Evolutionary conservation across 2,329 filamentous ascomycete species (phyloP).

Genomic region (Sarocladium strictum): DNA sequence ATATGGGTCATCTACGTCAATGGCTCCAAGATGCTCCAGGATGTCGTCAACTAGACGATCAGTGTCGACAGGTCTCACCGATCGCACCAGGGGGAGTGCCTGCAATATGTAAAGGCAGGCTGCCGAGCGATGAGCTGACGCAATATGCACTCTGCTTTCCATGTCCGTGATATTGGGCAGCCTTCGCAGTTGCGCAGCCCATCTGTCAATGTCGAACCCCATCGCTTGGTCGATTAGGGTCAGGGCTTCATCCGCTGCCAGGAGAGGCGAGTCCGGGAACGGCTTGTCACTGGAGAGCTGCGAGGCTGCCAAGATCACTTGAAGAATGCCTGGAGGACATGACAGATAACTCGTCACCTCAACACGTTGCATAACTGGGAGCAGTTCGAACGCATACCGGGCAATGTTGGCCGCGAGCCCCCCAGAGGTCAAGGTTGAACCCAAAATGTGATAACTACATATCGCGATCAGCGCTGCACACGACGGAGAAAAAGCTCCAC

Average conservation of each 20-base stretch:
- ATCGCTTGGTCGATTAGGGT: constrained; percentile 35
- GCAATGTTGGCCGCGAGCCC: constrained; percentile 32
- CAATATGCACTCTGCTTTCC: constrained; percentile 37
- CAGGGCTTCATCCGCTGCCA: constrained; percentile 30
- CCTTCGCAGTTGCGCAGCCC: constrained; percentile 34
- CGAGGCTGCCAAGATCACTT: constrained; percentile 38
- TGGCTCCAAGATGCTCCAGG: constrained; percentile 41
- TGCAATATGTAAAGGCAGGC: constrained; percentile 42
- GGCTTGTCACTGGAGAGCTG: constrained; percentile 31
- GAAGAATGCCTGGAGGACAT: constrained; percentile 36
- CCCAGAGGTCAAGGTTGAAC: constrained; percentile 30
- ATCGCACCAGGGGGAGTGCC: constrained; percentile 31
- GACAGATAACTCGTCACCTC: constrained; percentile 37
- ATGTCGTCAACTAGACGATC: constrained; percentile 43
- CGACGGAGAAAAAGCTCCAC: constrained; percentile 4
- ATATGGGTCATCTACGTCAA: constrained; percentile 42
- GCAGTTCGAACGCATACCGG: constrained; percentile 30
- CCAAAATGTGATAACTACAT: constrained; percentile 34
- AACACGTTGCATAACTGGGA: constrained; percentile 34
- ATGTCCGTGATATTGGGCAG: constrained; percentile 30
- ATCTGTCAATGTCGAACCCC: constrained; percentile 34
- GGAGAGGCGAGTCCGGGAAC: constrained; percentile 17
- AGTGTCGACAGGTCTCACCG: constrained; percentile 31
- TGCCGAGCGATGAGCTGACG: constrained; percentile 40
- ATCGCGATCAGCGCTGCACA: neutral